Evolutionary conservation across 805 yeast species (phyloP).

Genomic region (Lachancea quebecensis): DNA sequence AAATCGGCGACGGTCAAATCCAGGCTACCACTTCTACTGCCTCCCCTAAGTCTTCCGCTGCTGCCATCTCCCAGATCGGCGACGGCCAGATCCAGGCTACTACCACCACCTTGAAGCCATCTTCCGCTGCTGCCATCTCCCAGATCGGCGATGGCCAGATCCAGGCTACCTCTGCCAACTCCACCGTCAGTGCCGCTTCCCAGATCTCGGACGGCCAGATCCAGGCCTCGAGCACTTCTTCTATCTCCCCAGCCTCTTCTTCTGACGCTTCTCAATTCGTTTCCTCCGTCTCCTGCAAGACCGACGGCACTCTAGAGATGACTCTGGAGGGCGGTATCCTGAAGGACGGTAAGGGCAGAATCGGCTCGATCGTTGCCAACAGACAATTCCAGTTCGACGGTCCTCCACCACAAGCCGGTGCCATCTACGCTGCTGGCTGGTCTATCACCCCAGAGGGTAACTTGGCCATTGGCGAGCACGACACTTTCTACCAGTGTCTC

Average conservation of each 20-base stretch:
- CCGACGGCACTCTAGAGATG: constrained; percentile 47
- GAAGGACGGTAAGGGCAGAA: constrained; percentile 55
- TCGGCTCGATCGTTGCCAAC: constrained; percentile 76
- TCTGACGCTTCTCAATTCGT: constrained; percentile 24
- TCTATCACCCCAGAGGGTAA: constrained; percentile 44
- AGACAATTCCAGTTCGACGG: constrained; percentile 84
- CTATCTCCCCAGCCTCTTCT: constrained; percentile 18
- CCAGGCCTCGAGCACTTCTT: constrained; percentile 17
- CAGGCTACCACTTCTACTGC: constrained; percentile 34
- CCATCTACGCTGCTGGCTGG: constrained; percentile 68
- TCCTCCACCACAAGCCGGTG: constrained; percentile 79
- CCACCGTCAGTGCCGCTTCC: no score
- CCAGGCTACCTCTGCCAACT: constrained; percentile 21
- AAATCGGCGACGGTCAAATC: constrained; percentile 42
- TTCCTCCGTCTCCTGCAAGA: constrained; percentile 38
- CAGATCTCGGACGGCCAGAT: constrained; percentile 14
- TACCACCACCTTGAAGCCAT: constrained; percentile 28
- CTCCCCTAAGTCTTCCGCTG: constrained; percentile 18
- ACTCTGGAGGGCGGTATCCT: constrained; percentile 45
- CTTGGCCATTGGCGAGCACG: constrained; percentile 51
- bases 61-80: constrained; percentile 40
- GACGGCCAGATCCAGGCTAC: constrained; percentile 50
- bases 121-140: constrained; percentile 34
- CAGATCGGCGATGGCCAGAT: constrained; percentile 38
- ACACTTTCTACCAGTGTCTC: constrained; percentile 56